Percentiles rank a stretch among this genome's conserved stretches.
These are phyloP conservation scores for Caloboletus firmus DNA, from an alignment of 1,284 basidiomycete genomes.

Conservation along the genomic window DNA sequence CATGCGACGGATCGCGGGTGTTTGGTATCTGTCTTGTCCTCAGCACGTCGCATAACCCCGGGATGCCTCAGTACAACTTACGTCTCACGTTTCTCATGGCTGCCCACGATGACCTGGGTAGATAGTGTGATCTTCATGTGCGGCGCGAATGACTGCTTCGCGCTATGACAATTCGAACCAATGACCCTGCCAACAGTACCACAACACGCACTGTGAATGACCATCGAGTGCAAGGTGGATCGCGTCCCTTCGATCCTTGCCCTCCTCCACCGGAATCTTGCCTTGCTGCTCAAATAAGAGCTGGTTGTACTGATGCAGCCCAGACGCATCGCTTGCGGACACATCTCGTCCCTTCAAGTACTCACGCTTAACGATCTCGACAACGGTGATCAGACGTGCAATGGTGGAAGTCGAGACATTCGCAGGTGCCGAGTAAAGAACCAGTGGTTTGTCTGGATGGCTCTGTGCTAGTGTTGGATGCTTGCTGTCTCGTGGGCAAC, in stretches of 20 bases:
- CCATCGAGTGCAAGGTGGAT: slow-evolving; percentile 41
- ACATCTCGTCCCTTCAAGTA: slow-evolving; percentile 55
- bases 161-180: slow-evolving; percentile 39
- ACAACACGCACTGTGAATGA: slow-evolving; percentile 58
- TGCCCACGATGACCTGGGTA: slow-evolving; percentile 47
- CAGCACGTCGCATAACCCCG: slow-evolving; percentile 1
- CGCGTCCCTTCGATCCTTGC: slow-evolving; percentile 38
- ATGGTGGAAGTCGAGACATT: slow-evolving; percentile 47
- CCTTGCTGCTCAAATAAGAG: slow-evolving; percentile 58
- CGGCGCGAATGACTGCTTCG: slow-evolving; percentile 63
- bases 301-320: slow-evolving; percentile 82
- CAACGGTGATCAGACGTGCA: slow-evolving; percentile 72
- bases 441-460: slow-evolving; percentile 53
- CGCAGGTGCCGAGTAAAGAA: slow-evolving; percentile 66
- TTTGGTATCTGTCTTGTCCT: slow-evolving; percentile 51
- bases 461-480: slow-evolving; percentile 42
- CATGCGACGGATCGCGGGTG: slow-evolving; percentile 50
- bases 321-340: slow-evolving; percentile 43
- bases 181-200: not conserved
- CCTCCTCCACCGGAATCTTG: slow-evolving; percentile 26
- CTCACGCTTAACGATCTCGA: slow-evolving; percentile 83
- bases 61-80: slow-evolving; percentile 36
- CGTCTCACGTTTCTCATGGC: slow-evolving; percentile 47
- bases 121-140: slow-evolving; percentile 77
- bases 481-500: slow-evolving; percentile 1